Base-by-base conservation (phyloP, 1,284 basidiomycete genomes). In the Schizophyllum commune region DNA sequence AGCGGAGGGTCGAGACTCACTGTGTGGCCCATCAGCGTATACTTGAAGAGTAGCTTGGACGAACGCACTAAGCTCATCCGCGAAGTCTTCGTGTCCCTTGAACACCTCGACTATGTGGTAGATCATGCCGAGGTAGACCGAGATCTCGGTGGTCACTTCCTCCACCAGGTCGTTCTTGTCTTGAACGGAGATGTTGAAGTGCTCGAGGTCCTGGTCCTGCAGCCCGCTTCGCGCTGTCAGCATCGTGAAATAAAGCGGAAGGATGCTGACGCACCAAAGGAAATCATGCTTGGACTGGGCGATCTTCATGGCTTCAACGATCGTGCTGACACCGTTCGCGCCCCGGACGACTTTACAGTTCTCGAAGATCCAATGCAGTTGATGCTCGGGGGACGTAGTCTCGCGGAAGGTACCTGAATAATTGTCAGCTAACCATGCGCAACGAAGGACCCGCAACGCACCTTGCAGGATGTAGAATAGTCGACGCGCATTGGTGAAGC, bases 1-100 rank as follows among this genome's bases (percentile, higher is more conserved):
- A 99, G 77, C 7, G 96, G 94, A 3, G 96, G 96, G 59, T 97
- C 93, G 74, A 98, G 82, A 67, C 90, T 89, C 95, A 98, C 94
- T 97, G 64, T 13, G 62, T 52, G 32, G 47, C 57, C 19, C n/a
- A 58, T 62, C 55, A 63, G 56, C 59, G 60, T 71, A 60, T 66
- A 57, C 34, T 47, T 32, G 32, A 58, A 9, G 61, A 27, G 53
- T 59, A 21, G 63, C 62, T 51, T 52, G 53, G 59, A 58, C 53
- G 55, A 13, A 82, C 94, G 79, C 74, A 96, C 95, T 98, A 58
- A 98, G 79, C 75, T 98, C 95, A 66, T 97, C 94, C 2, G 92
- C 94, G 72, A 97, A 97, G 67, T 93, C 87, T 62, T 95, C 92
- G 66, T 96, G 91, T 4, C 88, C 88, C 70, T 96, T 90, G 74